phyloP scores from a whole-genome alignment of 2,329 filamentous ascomycete genomes.

The Aureobasidium musti region DNA sequence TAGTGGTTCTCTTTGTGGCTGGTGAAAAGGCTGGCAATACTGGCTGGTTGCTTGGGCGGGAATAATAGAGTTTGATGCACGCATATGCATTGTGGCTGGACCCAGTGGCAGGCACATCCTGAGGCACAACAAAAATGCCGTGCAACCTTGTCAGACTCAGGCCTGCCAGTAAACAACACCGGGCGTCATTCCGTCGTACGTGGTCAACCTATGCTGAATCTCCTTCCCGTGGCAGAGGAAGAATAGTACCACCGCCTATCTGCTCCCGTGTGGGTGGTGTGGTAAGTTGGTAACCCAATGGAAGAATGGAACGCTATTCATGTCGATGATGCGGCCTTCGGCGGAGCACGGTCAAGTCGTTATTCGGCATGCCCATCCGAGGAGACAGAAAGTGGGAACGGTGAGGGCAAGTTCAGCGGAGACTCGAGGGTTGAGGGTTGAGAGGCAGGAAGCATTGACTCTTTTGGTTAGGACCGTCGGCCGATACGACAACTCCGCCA shows the following conservation, averaged over 20 bases:
- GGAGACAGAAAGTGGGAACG: neutral
- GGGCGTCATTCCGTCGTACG: neutral
- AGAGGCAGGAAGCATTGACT: slow-evolving; percentile 8
- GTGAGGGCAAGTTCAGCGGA: slow-evolving; percentile 7
- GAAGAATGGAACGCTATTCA: neutral
- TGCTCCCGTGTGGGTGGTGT: neutral
- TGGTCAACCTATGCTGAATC: neutral
- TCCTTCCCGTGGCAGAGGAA: neutral
- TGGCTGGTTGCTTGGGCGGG: slow-evolving; percentile 17
- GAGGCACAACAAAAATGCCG: slow-evolving; percentile 9
- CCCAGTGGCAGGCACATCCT: neutral
- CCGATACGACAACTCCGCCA: too few relatives aligned
- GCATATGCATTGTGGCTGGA: slow-evolving; percentile 23
- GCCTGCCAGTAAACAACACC: neutral
- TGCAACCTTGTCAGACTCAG: slow-evolving; percentile 2
- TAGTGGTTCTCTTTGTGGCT: neutral
- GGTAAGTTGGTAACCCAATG: neutral
- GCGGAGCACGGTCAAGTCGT: slow-evolving; percentile 2
- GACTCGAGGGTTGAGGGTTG: neutral
- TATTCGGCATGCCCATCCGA: neutral
- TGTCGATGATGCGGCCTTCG: slow-evolving; percentile 6
- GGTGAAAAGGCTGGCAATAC: neutral
- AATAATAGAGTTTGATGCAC: slow-evolving; percentile 20
- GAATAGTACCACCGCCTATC: neutral
- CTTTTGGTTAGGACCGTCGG: too few relatives aligned